Evolutionary conservation across 225 moss, liverwort and hornwort species (phyloP).

Genomic region (Rhytidiadelphus loreus): DNA sequence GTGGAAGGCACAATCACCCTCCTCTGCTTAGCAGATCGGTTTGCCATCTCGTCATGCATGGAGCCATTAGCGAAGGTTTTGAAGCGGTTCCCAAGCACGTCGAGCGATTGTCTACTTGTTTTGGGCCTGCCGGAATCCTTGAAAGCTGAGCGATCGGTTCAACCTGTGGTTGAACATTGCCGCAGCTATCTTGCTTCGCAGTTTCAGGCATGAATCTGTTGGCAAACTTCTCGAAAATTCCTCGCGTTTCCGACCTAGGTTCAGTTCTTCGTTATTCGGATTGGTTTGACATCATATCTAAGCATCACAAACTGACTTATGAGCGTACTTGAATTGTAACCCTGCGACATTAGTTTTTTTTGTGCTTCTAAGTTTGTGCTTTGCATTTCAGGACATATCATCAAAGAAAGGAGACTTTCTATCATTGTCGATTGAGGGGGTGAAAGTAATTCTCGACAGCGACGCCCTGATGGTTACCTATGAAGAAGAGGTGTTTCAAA

Average conservation of each 20-base stretch:
- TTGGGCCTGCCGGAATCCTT: slow-evolving; percentile 65
- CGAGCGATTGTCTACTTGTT: slow-evolving; percentile 64
- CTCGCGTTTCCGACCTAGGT: neutral
- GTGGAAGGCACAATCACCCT: slow-evolving; percentile 60
- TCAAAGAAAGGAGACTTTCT: slow-evolving; percentile 57
- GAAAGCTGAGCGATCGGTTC: slow-evolving; percentile 60
- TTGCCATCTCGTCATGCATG: slow-evolving; percentile 77
- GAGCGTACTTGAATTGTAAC: neutral
- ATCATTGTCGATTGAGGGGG: slow-evolving; percentile 59
- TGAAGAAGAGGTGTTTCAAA: slow-evolving; percentile 77
- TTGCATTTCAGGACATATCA: slow-evolving; percentile 41
- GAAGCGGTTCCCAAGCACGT: slow-evolving; percentile 59
- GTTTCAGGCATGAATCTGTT: slow-evolving; percentile 42
- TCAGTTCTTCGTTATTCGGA: neutral
- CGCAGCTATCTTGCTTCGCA: slow-evolving; percentile 65
- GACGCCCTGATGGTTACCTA: slow-evolving; percentile 58
- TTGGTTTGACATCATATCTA: neutral
- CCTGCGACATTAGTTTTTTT: neutral
- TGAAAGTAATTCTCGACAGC: slow-evolving; percentile 77
- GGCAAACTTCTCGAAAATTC: neutral
- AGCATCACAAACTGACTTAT: neutral
- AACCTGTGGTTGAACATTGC: slow-evolving; percentile 73
- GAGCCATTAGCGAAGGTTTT: slow-evolving; percentile 60
- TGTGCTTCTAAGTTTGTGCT: neutral
- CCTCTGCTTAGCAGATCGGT: slow-evolving; percentile 70